Evolutionary conservation across 192 early-diverging fungal species (phyloP).

Genomic region (Allomyces macrogynus): DNA sequence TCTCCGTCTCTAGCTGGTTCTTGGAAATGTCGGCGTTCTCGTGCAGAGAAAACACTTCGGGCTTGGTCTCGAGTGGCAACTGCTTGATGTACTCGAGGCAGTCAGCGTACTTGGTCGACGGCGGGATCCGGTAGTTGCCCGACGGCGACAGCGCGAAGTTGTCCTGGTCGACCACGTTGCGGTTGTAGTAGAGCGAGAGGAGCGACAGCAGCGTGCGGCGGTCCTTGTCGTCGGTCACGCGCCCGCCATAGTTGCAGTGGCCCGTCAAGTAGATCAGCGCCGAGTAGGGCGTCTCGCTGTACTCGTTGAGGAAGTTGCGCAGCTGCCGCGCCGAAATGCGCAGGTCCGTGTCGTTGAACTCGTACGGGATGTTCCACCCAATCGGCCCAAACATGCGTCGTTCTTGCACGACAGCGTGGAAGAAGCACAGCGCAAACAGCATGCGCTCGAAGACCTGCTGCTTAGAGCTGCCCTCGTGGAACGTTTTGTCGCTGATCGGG

Average conservation of each 20-base stretch:
- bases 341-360: constrained; percentile 43
- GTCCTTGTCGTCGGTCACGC: constrained; percentile 48
- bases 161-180: constrained; percentile 26
- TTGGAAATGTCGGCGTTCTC: constrained; percentile 47
- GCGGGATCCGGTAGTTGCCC: constrained; percentile 29
- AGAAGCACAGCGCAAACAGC: constrained; percentile 39
- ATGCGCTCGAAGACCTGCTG: constrained; percentile 42
- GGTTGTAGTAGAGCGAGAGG: constrained; percentile 29
- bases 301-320: constrained; percentile 38
- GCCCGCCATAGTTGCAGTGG: constrained; percentile 43
- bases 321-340: constrained; percentile 35
- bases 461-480: constrained; percentile 28
- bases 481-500: constrained; percentile 36
- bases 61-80: constrained; percentile 34
- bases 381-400: not conserved
- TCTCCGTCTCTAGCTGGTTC: constrained; percentile 30
- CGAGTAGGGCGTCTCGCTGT: constrained; percentile 37
- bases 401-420: constrained; percentile 44
- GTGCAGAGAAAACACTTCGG: constrained; percentile 46
- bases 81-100: constrained; percentile 35
- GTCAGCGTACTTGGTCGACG: constrained; percentile 26
- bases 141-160: constrained; percentile 34
- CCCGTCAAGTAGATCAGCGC: constrained; percentile 35
- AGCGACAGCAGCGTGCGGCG: constrained; percentile 33
- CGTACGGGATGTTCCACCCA: constrained; percentile 44